phyloP scores from a whole-genome alignment of 2,329 filamentous ascomycete species.

The Botrytis porri region DNA sequence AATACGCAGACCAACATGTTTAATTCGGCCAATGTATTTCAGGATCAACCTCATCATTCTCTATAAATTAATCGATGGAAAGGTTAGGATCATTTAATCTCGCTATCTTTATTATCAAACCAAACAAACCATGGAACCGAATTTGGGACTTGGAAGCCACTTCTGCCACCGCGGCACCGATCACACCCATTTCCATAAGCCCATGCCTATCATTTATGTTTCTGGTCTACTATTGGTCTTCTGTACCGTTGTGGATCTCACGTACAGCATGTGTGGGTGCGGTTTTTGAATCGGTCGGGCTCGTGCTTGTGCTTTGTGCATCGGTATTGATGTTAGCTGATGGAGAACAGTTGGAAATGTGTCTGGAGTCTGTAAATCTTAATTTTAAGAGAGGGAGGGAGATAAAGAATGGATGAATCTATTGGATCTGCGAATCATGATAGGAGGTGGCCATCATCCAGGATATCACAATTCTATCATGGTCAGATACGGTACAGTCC shows the following conservation, averaged over 20 bases:
- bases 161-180: neutral
- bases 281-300: neutral
- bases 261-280: neutral
- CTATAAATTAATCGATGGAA: neutral
- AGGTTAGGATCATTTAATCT: constrained; percentile 6
- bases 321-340: neutral
- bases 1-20: neutral
- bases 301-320: neutral
- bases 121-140: neutral
- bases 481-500: neutral
- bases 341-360: neutral
- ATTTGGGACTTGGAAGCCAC: neutral
- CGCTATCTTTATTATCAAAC: constrained; percentile 3
- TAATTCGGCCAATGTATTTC: constrained; percentile 15
- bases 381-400: neutral
- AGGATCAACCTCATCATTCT: constrained; percentile 6
- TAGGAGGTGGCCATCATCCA: neutral
- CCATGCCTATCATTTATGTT: neutral
- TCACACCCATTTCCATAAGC: neutral
- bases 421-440: neutral
- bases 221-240: neutral
- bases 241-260: neutral
- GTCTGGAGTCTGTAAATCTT: neutral
- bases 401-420: neutral
- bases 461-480: neutral